Percentiles rank a stretch among this genome's conserved stretches.
phyloP scores from a whole-genome alignment of 805 yeast genomes.

The Aciculoconidium aculeatum region DNA sequence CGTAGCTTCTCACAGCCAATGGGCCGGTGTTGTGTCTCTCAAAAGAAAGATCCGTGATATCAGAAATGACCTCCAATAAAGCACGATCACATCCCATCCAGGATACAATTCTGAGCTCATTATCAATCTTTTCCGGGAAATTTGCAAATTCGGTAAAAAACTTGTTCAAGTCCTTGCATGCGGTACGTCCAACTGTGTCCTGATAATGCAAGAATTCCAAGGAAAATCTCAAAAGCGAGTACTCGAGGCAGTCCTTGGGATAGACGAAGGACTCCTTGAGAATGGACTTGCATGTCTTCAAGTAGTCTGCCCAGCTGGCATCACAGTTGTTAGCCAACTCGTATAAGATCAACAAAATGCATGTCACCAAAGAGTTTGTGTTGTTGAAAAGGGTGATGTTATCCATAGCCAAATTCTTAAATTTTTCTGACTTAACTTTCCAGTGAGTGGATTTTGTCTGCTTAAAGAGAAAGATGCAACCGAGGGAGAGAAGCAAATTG shows the following conservation, averaged over 20 bases:
- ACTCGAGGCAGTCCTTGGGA: conserved; percentile 17
- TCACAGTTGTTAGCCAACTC: conserved; percentile 24
- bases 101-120: conserved; percentile 12
- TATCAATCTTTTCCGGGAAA: conserved; percentile 1
- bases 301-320: conserved; percentile 16
- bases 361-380: conserved; percentile 15
- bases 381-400: conserved; percentile 8
- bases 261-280: conserved; percentile 12
- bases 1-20: conserved; percentile 12
- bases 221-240: conserved; percentile 15
- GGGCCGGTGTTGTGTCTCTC: conserved; percentile 15
- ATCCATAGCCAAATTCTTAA: conserved; percentile 13
- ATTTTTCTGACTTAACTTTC: conserved; percentile 12
- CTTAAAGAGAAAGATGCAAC: conserved; percentile 20
- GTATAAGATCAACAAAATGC: conserved; percentile 18
- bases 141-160: conserved; percentile 11
- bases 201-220: conserved; percentile 21
- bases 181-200: conserved; percentile 24
- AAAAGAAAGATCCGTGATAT: conserved; percentile 28
- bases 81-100: conserved; percentile 30
- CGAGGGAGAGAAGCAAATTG: conserved; percentile 20
- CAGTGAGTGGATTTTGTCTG: conserved; percentile 12
- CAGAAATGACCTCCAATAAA: conserved; percentile 20
- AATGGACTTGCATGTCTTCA: conserved; percentile 14
- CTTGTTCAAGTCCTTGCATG: conserved; percentile 20